These are phyloP conservation scores for Diversispora eburnea DNA, from an alignment of 192 early-diverging fungal genomes.

Conservation along the genomic window DNA sequence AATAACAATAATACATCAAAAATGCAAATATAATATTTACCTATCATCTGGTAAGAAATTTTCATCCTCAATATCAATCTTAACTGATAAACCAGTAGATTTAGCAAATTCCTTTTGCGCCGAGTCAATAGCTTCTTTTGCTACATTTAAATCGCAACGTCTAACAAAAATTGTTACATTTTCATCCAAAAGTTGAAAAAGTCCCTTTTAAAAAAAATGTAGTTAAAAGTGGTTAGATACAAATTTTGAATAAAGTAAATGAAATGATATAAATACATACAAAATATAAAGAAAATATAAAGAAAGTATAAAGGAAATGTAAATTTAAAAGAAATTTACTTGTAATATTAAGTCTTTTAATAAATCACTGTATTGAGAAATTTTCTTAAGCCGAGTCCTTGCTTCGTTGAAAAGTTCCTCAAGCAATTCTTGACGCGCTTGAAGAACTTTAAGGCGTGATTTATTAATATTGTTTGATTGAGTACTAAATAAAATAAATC, in stretches of 20 bases:
- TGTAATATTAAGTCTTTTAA: conserved; percentile 75
- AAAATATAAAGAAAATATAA: no score
- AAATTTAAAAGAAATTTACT: conserved; percentile 36
- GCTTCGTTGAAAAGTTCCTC: conserved; percentile 79
- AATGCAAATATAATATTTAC: conserved; percentile 30
- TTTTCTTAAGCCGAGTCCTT: conserved; percentile 51
- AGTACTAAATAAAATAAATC: conserved; percentile 49
- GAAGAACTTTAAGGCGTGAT: conserved; percentile 83
- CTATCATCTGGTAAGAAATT: conserved; percentile 66
- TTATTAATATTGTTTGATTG: conserved; percentile 97
- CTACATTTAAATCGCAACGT: conserved; percentile 60
- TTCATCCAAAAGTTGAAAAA: conserved; percentile 84
- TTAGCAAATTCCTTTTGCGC: conserved; percentile 55
- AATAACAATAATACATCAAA: no score
- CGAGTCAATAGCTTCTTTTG: conserved; percentile 55
- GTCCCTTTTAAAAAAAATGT: conserved; percentile 44
- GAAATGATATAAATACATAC: no score
- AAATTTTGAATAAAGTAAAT: no score
- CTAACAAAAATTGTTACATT: conserved; percentile 69
- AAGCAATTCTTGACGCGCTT: conserved; percentile 83
- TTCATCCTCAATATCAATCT: conserved; percentile 52
- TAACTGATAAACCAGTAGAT: conserved; percentile 45
- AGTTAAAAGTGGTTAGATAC: no score
- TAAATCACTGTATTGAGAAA: conserved; percentile 62
- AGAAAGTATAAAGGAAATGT: neutral